Percentiles rank a stretch among this genome's conserved stretches.
phyloP scores from a whole-genome alignment of 495 filamentous ascomycete genomes.

The Daldinia loculata region DNA sequence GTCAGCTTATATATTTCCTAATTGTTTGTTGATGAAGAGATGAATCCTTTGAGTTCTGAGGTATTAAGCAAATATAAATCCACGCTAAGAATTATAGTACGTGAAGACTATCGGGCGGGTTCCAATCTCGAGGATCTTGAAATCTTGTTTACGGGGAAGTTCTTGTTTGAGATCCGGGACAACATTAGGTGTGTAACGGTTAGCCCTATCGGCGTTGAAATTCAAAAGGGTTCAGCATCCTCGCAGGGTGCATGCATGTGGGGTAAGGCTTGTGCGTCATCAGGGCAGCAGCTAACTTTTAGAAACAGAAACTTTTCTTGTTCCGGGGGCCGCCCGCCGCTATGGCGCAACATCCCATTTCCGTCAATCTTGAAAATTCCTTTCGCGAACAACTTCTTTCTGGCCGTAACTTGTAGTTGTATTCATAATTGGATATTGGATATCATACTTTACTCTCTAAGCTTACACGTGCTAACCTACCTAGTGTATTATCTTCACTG shows the following conservation, averaged over 20 bases:
- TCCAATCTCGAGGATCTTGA: neutral
- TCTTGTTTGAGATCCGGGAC: neutral
- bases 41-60: neutral
- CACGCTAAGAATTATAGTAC: neutral
- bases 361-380: slow-evolving; percentile 32
- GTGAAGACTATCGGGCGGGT: neutral
- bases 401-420: neutral
- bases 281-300: neutral
- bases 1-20: neutral
- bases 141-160: slow-evolving; percentile 1
- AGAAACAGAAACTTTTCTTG: slow-evolving; percentile 18
- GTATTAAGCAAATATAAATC: neutral
- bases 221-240: slow-evolving; percentile 9
- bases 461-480: neutral
- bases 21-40: neutral
- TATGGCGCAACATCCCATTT: slow-evolving; percentile 23
- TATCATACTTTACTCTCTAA: neutral
- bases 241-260: slow-evolving; percentile 34
- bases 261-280: slow-evolving; percentile 27
- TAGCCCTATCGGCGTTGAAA: slow-evolving; percentile 24
- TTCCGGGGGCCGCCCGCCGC: slow-evolving; percentile 28
- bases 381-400: slow-evolving; percentile 22
- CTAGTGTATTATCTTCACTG: neutral
- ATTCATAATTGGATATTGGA: neutral
- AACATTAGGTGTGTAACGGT: slow-evolving; percentile 15